These are phyloP conservation scores for Candida taoyuanica DNA, from an alignment of 805 yeast genomes.

Conservation along the genomic window DNA sequence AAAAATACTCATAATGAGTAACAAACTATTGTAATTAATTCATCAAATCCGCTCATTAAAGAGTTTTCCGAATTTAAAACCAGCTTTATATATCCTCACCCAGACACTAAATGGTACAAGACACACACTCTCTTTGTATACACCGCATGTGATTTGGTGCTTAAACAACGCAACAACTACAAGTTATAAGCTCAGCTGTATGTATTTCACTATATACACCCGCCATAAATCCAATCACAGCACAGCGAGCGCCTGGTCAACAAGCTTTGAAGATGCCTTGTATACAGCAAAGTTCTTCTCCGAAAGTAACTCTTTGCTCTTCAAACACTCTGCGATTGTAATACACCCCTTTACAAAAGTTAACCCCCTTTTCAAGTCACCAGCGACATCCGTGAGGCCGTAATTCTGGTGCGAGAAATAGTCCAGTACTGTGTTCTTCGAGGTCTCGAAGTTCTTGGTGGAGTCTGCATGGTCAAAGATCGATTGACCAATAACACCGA, in stretches of 20 bases:
- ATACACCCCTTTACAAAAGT: conserved; percentile 10
- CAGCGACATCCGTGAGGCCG: conserved; percentile 5
- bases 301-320: conserved; percentile 3
- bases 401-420: conserved; percentile 1
- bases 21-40: too few relatives aligned
- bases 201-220: background rate
- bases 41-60: too few relatives aligned
- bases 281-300: conserved; percentile 5
- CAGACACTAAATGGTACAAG: too few relatives aligned
- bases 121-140: too few relatives aligned
- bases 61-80: too few relatives aligned
- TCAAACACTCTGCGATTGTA: conserved; percentile 8
- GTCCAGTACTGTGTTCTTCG: conserved; percentile 4
- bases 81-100: too few relatives aligned
- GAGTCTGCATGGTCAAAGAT: conserved; percentile 17
- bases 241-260: conserved; percentile 5
- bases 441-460: background rate
- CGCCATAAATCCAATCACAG: background rate
- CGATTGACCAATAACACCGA: conserved; percentile 56
- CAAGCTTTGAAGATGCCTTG: conserved; percentile 4
- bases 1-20: too few relatives aligned
- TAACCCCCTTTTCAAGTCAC: conserved; percentile 10
- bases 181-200: too few relatives aligned
- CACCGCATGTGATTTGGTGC: too few relatives aligned
- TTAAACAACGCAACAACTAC: too few relatives aligned